Base-by-base conservation (phyloP, 495 filamentous ascomycete species). In the Podospora bellae-mahoneyi region DNA sequence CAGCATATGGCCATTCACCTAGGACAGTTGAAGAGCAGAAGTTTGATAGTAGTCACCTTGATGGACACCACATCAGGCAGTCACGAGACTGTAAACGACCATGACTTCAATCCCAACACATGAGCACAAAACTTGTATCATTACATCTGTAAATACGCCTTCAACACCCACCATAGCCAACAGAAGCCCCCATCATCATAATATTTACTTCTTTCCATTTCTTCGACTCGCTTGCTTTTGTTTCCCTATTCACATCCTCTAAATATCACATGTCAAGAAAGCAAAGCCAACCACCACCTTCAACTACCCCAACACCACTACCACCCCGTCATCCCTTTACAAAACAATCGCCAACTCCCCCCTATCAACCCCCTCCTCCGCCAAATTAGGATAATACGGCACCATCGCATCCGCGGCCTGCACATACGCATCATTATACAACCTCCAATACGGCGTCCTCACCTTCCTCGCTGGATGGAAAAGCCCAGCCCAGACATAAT, bases 381-480 rank as follows among this genome's bases (percentile, higher is more conserved):
- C 89, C 71, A 97, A 77, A 64, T 87, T 88, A 0, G 93, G 94
- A 76, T 97, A 99, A 74, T 96, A 97, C 9, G 96, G 96, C 28
- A 99, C 89, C 86, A 99, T 94, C 15, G 91, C 87, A 80, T 99
- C 96, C 20, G 94, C 94, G 39, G 83, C 87, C 72, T 96, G 92
- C 64, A 97, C 95, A 77, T 98, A 98, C n/a, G 92, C 91, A 78
- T 96, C 92, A 73, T 99, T 99, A 79, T 99, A 97, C 44, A 98
- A 79, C 54, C 94, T 83, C 93, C 93, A 98, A 78, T 97, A 98
- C 28, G 96, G 94, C 65, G 84, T 86, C 64, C 95, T 84, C 39
- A 99, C 95, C 80, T 97, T 97, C 59, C 96, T 86, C 5, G 95
- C 95, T 0, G 95, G 93, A 74, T 98, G 96, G 85, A 98, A 99